These are phyloP conservation scores for Fusarium sublunatum DNA, from an alignment of 2,329 filamentous ascomycete genomes.

Conservation along the genomic window DNA sequence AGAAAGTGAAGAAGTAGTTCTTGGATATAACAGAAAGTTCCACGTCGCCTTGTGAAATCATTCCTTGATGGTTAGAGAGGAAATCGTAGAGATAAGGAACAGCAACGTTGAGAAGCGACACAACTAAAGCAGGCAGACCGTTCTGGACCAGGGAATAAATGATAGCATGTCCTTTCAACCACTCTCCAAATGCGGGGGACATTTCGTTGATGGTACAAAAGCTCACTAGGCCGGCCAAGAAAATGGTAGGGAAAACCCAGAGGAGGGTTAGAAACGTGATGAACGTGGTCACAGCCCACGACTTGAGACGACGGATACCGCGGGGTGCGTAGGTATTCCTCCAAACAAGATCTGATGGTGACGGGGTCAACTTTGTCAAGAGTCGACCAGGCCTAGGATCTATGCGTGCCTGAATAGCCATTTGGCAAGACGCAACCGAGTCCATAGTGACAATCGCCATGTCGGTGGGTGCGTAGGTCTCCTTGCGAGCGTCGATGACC, in stretches of 20 bases:
- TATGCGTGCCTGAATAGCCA: constrained; percentile 94
- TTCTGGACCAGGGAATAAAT: constrained; percentile 84
- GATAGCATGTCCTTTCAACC: constrained; percentile 75
- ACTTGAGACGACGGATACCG: constrained; percentile 76
- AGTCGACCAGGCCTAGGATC: constrained; percentile 90
- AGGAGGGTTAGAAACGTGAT: constrained; percentile 87
- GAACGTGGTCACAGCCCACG: constrained; percentile 85
- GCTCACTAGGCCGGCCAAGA: constrained; percentile 82
- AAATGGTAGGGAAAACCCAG: constrained; percentile 86
- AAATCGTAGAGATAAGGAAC: constrained; percentile 97
- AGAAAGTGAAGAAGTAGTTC: constrained; percentile 99
- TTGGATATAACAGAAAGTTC: constrained; percentile 96
- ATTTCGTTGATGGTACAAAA: constrained; percentile 81
- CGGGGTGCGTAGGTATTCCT: constrained; percentile 88
- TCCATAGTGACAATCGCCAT: constrained; percentile 98
- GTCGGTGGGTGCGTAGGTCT: constrained; percentile 80
- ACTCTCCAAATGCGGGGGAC: constrained; percentile 75
- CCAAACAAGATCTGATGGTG: constrained; percentile 95
- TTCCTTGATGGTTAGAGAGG: constrained; percentile 89
- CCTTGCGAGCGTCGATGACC: constrained; percentile 76
- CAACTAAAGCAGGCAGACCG: constrained; percentile 83
- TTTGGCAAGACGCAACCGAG: constrained; percentile 90
- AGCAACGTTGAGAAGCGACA: constrained; percentile 87
- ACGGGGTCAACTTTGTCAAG: constrained; percentile 85
- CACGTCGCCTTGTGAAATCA: constrained; percentile 93